Percentiles rank a stretch among this genome's conserved stretches.
These are phyloP conservation scores for Adenanthera pavonina DNA, from an alignment of 306 rosid species.

Conservation along the genomic window DNA sequence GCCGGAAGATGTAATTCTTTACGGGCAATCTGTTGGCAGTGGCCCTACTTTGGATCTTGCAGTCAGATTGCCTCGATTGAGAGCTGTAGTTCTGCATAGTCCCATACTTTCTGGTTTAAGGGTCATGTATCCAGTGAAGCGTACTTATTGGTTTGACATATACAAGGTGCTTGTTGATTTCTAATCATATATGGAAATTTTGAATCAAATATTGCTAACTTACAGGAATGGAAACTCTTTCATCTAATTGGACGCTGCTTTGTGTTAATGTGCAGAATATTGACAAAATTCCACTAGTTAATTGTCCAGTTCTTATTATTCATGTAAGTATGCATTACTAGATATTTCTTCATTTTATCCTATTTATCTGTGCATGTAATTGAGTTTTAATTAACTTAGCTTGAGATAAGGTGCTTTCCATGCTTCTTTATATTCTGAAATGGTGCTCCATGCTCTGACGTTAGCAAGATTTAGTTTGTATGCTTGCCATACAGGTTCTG, in stretches of 20 bases:
- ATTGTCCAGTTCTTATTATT: conserved; percentile 88
- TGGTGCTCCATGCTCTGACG: background rate
- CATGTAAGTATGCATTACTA: conserved; percentile 68
- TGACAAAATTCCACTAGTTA: conserved; percentile 86
- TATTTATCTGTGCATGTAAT: conserved; percentile 23
- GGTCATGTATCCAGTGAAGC: conserved; percentile 96
- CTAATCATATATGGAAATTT: background rate
- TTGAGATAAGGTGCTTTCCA: background rate
- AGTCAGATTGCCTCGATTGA: conserved; percentile 74
- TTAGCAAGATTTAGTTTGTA: background rate
- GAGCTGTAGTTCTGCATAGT: conserved; percentile 92
- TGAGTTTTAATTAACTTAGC: conserved; percentile 2
- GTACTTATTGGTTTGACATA: conserved; percentile 92
- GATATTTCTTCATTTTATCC: conserved; percentile 31
- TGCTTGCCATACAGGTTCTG: background rate
- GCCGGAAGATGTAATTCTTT: conserved; percentile 87
- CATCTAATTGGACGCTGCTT: conserved; percentile 13
- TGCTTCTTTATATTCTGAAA: background rate
- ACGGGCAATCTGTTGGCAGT: conserved; percentile 97
- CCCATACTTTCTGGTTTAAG: conserved; percentile 95
- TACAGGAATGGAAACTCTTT: background rate
- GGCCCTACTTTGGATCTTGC: conserved; percentile 97
- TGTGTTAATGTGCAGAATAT: conserved; percentile 68
- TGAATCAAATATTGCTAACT: conserved; percentile 4
- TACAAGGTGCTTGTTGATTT: conserved; percentile 65